A percentile compares a stretch with the other conserved stretches of the same genome.
Conservation (phyloP, 768 basidiomycete genomes). For the Coprinopsis sp. region DNA sequence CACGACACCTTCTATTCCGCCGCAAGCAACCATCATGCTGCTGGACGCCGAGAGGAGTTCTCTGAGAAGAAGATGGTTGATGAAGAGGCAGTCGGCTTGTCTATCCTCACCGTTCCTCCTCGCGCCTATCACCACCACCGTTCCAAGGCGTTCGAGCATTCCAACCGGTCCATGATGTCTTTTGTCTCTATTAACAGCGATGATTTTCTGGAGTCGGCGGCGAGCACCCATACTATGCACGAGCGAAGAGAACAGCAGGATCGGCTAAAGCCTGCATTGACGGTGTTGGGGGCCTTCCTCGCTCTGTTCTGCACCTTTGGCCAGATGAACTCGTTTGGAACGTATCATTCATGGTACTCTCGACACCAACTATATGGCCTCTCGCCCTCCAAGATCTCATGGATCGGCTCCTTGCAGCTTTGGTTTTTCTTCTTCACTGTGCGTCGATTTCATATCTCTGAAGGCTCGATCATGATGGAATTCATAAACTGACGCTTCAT, state of each 20-base stretch:
- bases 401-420: conserved; percentile 68
- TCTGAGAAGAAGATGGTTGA: neutral
- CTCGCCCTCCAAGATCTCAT: conserved; percentile 55
- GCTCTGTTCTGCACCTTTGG: conserved; percentile 69
- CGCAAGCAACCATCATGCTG: neutral
- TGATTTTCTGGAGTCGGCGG: neutral
- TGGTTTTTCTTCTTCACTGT: conserved; percentile 71
- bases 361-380: conserved; percentile 49
- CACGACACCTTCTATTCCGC: conserved; percentile 1
- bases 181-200: neutral
- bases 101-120: neutral
- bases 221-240: neutral
- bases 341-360: conserved; percentile 66
- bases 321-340: conserved; percentile 68
- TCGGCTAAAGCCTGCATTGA: conserved; percentile 27
- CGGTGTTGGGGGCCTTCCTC: conserved; percentile 60
- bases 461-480: neutral
- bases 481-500: conserved; percentile 1
- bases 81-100: neutral
- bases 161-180: conserved; percentile 2
- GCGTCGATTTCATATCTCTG: conserved; percentile 14
- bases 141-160: no score
- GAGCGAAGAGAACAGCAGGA: neutral
- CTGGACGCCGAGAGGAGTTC: neutral
- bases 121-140: no score